Conservation (phyloP, 2,329 filamentous ascomycete species). For the Aspergillus transmontanensis region DNA sequence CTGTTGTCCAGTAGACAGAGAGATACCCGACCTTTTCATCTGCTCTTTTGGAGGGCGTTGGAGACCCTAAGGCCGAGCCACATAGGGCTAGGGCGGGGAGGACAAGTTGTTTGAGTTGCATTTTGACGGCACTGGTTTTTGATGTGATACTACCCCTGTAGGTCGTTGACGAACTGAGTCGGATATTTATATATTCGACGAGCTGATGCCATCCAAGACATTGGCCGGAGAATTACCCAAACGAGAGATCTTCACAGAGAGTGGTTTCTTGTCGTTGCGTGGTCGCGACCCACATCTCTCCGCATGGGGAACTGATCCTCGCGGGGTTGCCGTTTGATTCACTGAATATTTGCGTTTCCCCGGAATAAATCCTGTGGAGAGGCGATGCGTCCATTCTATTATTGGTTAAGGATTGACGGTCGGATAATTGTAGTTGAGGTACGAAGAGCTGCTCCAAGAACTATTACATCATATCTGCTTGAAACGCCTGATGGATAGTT, state of each 20-base stretch:
- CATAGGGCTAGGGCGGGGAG: not conserved
- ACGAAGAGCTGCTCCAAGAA: not conserved
- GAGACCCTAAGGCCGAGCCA: not conserved
- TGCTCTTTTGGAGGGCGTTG: not conserved
- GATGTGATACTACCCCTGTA: not conserved
- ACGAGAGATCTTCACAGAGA: not conserved
- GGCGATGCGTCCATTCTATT: not conserved
- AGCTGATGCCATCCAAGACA: not conserved
- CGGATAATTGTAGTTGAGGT: not conserved
- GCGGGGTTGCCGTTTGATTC: not conserved
- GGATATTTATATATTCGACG: not conserved
- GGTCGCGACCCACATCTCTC: not conserved
- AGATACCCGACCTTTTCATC: constrained; percentile 17
- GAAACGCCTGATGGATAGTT: not conserved
- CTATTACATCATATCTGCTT: not conserved
- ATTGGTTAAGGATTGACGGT: not conserved
- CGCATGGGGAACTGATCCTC: not conserved
- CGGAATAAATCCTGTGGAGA: constrained; percentile 6
- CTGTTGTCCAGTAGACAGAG: constrained; percentile 18
- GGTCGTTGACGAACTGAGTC: not conserved
- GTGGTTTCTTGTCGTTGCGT: not conserved
- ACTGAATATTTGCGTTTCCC: not conserved
- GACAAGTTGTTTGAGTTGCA: not conserved
- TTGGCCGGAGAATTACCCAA: not conserved
- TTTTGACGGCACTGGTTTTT: not conserved